Evolutionary conservation across 441 rosid genomes (phyloP).

Genomic region (Euphorbia corollata): DNA sequence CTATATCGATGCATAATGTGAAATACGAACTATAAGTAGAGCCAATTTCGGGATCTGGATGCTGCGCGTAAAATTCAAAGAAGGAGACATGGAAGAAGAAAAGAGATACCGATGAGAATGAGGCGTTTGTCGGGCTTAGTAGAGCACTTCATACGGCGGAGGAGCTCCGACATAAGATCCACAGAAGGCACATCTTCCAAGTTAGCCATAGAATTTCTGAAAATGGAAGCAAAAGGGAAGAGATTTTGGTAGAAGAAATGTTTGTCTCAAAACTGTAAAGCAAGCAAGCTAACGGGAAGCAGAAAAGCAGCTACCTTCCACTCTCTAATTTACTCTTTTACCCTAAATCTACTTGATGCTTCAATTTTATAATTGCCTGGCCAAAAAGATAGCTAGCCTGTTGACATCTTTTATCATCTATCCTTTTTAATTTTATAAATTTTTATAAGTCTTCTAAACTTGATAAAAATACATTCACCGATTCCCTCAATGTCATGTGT

Average conservation of each 20-base stretch:
- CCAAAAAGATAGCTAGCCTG: no score
- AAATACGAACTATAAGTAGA: neutral
- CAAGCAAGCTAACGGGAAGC: neutral
- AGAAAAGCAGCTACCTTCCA: no score
- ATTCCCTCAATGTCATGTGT: no score
- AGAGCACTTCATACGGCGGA: slow-evolving; percentile 88
- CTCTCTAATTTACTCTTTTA: no score
- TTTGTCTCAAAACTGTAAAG: neutral
- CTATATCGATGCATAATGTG: neutral
- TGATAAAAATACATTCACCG: no score
- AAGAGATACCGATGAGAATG: slow-evolving; percentile 62
- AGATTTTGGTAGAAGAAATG: neutral
- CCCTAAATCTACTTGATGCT: no score
- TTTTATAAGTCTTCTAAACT: no score
- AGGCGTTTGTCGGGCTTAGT: slow-evolving; percentile 88
- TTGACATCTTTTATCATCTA: no score
- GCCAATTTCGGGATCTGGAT: slow-evolving; percentile 23
- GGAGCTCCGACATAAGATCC: slow-evolving; percentile 84
- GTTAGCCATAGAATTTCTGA: slow-evolving; percentile 23
- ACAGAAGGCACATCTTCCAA: slow-evolving; percentile 72
- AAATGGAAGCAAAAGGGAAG: neutral
- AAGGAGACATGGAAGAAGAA: slow-evolving; percentile 8
- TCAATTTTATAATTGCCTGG: no score
- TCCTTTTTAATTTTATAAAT: no score
- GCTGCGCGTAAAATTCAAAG: neutral